Base-by-base conservation (phyloP, 1,284 basidiomycete genomes). In the Limonomyces culmigenus region DNA sequence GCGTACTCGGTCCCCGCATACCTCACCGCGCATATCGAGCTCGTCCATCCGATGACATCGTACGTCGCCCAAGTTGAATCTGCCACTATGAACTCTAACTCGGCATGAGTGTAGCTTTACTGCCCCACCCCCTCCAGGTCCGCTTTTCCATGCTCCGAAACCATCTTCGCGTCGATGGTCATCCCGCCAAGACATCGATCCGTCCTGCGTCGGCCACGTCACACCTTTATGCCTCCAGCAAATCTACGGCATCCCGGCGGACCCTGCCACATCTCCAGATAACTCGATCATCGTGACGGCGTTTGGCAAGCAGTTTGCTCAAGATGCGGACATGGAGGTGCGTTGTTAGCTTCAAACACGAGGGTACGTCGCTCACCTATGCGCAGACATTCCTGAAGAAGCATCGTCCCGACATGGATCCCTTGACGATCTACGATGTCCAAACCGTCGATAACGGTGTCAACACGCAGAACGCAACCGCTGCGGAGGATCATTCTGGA, bases 21-120 rank as follows among this genome's bases (percentile, higher is more conserved):
- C 32, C 48, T 63, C 4, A 37, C 52, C 32, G 49, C 48, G 10
- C 56, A 61, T 38, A 45, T 65, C 27, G 51, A 58, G 13, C 48
- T 62, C 13, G 49, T 65, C 12, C 58, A 62, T 39, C 62, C 62
- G 2, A 62, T 60, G 0, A 50, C 51, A 39, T 45, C 50, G 51
- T 56, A 42, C 15, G 49, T 43, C 27, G 10, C 17, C n/a, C n/a
- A n/a, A n/a, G n/a, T n/a, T n/a, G n/a, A n/a, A n/a, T n/a, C n/a
- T n/a, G n/a, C n/a, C n/a, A n/a, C n/a, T n/a, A n/a, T n/a, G n/a
- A n/a, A n/a, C n/a, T n/a, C n/a, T n/a, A n/a, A n/a, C n/a, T n/a
- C n/a, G n/a, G n/a, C n/a, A n/a, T n/a, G n/a, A n/a, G n/a, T n/a
- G n/a, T n/a, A n/a, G n/a, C n/a, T n/a, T n/a, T n/a, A n/a, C n/a